Conservation (phyloP, 352 stramenopile genomes). For the Phytophthora sp. region DNA sequence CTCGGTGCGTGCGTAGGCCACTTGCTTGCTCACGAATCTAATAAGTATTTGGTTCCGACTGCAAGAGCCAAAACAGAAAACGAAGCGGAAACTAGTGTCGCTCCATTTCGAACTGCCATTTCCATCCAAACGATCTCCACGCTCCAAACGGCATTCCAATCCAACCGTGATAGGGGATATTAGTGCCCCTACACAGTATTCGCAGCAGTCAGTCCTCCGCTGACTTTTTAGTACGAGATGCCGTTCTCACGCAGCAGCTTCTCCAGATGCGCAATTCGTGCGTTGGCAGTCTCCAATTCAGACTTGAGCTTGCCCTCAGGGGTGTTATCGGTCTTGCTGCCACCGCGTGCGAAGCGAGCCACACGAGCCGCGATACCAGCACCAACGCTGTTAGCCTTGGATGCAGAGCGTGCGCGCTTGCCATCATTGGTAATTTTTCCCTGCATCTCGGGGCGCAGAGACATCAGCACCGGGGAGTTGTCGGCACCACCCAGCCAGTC, state of each 20-base stretch:
- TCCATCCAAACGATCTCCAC: conserved; percentile 34
- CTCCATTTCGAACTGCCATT: conserved; percentile 36
- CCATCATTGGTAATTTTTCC: conserved; percentile 89
- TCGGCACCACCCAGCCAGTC: conserved; percentile 96
- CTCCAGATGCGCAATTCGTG: conserved; percentile 86
- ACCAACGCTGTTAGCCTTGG: conserved; percentile 46
- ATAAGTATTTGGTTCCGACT: conserved; percentile 59
- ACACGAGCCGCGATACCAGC: conserved; percentile 48
- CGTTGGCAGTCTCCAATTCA: conserved; percentile 82
- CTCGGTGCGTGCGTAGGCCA: conserved; percentile 41
- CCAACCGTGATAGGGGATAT: conserved; percentile 30
- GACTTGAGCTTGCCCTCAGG: conserved; percentile 70
- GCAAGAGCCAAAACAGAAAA: conserved; percentile 51
- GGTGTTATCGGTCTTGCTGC: conserved; percentile 46
- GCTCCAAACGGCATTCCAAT: conserved; percentile 35
- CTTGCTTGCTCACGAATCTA: conserved; percentile 58
- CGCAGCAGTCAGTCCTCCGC: conserved; percentile 24
- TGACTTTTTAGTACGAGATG: conserved; percentile 78
- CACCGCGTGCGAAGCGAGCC: conserved; percentile 49
- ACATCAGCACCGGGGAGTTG: conserved; percentile 93
- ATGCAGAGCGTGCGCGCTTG: conserved; percentile 67
- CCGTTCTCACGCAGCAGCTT: conserved; percentile 78
- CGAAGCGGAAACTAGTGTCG: conserved; percentile 32
- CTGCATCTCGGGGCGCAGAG: conserved; percentile 90
- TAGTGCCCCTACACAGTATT: conserved; percentile 28